Percentiles rank a stretch among this genome's conserved stretches.
Conservation (phyloP, 2,329 filamentous ascomycete species). For the Cercospora sesami region DNA sequence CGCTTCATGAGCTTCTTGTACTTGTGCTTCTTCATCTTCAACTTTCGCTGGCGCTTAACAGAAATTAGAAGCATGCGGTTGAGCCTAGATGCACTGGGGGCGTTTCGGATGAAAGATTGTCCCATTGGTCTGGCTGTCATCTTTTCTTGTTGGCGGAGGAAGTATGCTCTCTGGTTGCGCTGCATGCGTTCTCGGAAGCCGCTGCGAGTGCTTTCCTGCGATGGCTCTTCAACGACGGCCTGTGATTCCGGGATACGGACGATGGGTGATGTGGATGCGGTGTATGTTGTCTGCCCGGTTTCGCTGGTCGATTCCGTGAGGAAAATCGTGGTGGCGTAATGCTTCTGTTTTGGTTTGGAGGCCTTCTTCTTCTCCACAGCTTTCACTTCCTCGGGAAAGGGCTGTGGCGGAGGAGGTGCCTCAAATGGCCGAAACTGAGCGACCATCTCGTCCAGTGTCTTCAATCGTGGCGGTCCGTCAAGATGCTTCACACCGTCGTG, state of each 20-base stretch:
- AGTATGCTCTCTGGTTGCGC: conserved; percentile 58
- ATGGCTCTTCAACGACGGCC: conserved; percentile 35
- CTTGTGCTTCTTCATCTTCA: conserved; percentile 99
- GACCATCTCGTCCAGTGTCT: conserved; percentile 45
- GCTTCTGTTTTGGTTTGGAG: conserved; percentile 25
- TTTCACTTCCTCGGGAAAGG: conserved; percentile 41
- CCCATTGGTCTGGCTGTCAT: conserved; percentile 16
- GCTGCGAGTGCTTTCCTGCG: conserved; percentile 29
- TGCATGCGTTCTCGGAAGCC: conserved; percentile 72
- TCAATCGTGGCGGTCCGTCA: conserved; percentile 32
- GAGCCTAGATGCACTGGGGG: conserved; percentile 29
- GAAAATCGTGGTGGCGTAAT: conserved; percentile 52
- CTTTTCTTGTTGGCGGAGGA: conserved; percentile 27
- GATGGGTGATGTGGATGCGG: conserved; percentile 54
- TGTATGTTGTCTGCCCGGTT: conserved; percentile 54
- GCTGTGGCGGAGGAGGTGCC: conserved; percentile 75
- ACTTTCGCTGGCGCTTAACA: conserved; percentile 85
- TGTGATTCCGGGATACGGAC: conserved; percentile 41
- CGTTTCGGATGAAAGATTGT: conserved; percentile 18
- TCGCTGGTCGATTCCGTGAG: conserved; percentile 56
- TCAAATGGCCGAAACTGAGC: conserved; percentile 69
- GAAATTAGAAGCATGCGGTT: conserved; percentile 75
- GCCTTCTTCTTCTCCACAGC: conserved; percentile 22
- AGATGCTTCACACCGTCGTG: conserved; percentile 37
- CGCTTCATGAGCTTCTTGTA: conserved; percentile 98